phyloP scores from a whole-genome alignment of 2,329 filamentous ascomycete genomes.

The Exophiala calicioides region DNA sequence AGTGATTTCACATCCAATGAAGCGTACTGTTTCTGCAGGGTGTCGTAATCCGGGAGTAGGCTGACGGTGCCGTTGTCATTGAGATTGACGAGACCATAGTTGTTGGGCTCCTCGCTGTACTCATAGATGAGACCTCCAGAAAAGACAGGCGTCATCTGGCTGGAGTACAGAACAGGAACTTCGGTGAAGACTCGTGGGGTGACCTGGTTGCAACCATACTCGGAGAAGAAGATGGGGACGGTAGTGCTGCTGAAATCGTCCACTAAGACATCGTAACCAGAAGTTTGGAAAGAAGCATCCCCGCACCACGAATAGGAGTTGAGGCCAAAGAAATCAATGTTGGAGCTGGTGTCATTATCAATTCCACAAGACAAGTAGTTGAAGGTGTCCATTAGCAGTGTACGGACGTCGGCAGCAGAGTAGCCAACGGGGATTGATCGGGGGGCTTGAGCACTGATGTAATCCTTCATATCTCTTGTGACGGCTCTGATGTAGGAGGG shows the following conservation, averaged over 20 bases:
- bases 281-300: constrained; percentile 54
- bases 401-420: constrained; percentile 65
- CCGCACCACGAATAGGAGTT: constrained; percentile 73
- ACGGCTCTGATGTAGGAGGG: constrained; percentile 64
- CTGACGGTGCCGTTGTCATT: constrained; percentile 59
- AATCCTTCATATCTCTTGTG: constrained; percentile 67
- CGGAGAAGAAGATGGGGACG: constrained; percentile 66
- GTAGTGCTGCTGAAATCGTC: constrained; percentile 60
- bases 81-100: constrained; percentile 62
- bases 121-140: constrained; percentile 60
- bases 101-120: constrained; percentile 50
- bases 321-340: constrained; percentile 65
- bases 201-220: constrained; percentile 66
- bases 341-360: constrained; percentile 51
- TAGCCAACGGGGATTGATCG: constrained; percentile 68
- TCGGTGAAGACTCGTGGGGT: constrained; percentile 61
- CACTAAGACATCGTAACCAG: constrained; percentile 59
- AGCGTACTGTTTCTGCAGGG: constrained; percentile 72
- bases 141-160: constrained; percentile 59
- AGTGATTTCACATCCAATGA: constrained; percentile 71
- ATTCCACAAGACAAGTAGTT: constrained; percentile 62
- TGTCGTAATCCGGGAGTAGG: constrained; percentile 67
- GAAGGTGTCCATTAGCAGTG: constrained; percentile 62
- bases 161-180: constrained; percentile 60
- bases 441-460: constrained; percentile 60